These are phyloP conservation scores for Emmonsia crescens DNA, from an alignment of 2,329 filamentous ascomycete species.

Conservation along the genomic window DNA sequence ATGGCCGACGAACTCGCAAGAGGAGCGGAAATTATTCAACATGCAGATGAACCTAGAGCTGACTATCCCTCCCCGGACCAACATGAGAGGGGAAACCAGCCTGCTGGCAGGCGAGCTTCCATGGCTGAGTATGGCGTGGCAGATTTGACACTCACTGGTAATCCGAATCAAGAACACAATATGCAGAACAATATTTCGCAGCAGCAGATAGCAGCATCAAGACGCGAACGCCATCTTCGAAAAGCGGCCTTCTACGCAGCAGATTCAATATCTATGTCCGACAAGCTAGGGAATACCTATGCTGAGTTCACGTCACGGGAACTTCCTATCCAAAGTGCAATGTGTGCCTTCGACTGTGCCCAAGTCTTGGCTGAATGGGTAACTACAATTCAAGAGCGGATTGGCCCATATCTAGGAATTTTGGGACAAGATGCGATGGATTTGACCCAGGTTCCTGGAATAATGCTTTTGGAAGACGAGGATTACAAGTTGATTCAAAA, in stretches of 20 bases:
- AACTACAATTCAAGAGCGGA: slow-evolving; percentile 81
- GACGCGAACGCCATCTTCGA: slow-evolving; percentile 75
- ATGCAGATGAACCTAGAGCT: slow-evolving; percentile 36
- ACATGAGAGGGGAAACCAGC: slow-evolving; percentile 11
- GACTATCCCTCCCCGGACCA: slow-evolving; percentile 23
- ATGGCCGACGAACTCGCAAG: slow-evolving; percentile 79
- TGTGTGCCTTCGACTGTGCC: slow-evolving; percentile 88
- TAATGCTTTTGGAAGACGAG: slow-evolving; percentile 86
- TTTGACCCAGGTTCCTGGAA: slow-evolving; percentile 65
- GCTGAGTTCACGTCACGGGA: slow-evolving; percentile 74
- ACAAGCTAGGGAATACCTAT: slow-evolving; percentile 75
- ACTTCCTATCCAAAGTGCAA: slow-evolving; percentile 76
- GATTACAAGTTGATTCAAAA: slow-evolving; percentile 77
- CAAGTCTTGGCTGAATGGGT: slow-evolving; percentile 94
- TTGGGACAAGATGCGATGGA: slow-evolving; percentile 76
- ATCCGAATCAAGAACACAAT: slow-evolving; percentile 24
- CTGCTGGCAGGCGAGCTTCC: slow-evolving; percentile 23
- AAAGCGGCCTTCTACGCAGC: slow-evolving; percentile 95
- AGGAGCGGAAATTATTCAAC: slow-evolving; percentile 63
- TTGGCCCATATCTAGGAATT: slow-evolving; percentile 80
- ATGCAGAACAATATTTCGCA: slow-evolving; percentile 24
- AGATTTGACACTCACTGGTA: slow-evolving; percentile 28
- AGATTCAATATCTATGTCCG: slow-evolving; percentile 79
- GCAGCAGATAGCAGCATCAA: slow-evolving; percentile 38
- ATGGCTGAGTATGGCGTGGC: slow-evolving; percentile 27